Conservation (phyloP, 2,329 filamentous ascomycete genomes). For the Falciphora oryzae region DNA sequence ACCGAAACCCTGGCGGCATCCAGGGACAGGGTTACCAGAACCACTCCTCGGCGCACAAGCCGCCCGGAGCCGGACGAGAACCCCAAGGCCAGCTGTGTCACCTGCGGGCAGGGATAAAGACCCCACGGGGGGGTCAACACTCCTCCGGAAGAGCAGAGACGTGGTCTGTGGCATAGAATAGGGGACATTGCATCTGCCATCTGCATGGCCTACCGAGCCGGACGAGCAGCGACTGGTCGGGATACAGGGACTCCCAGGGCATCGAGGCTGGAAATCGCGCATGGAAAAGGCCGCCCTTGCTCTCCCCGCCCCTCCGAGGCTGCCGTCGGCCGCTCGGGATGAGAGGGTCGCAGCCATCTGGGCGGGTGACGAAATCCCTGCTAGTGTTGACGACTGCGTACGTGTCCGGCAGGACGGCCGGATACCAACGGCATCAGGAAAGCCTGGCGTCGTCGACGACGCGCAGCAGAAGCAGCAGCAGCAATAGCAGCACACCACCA, state of each 20-base stretch:
- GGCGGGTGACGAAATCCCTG: background rate
- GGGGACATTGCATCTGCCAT: background rate
- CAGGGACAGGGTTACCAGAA: background rate
- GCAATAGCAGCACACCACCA: too few species aligned
- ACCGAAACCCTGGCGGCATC: background rate
- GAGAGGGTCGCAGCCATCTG: background rate
- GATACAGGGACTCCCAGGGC: background rate
- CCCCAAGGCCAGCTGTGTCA: background rate
- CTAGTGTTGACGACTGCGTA: background rate
- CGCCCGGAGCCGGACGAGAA: background rate
- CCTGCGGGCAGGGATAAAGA: background rate
- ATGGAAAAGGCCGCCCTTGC: background rate
- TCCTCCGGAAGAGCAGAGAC: background rate
- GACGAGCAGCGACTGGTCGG: background rate
- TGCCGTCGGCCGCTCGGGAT: too few species aligned
- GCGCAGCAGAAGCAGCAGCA: background rate
- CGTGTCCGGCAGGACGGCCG: background rate
- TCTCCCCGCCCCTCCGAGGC: background rate
- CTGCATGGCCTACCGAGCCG: background rate
- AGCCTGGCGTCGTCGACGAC: background rate
- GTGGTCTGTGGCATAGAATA: background rate
- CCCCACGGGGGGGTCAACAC: background rate
- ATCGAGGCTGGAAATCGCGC: background rate
- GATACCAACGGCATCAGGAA: background rate
- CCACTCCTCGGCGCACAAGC: background rate